Evolutionary conservation across 192 early-diverging fungal species (phyloP).

Genomic region (Phycomyces blakesleeanus): DNA sequence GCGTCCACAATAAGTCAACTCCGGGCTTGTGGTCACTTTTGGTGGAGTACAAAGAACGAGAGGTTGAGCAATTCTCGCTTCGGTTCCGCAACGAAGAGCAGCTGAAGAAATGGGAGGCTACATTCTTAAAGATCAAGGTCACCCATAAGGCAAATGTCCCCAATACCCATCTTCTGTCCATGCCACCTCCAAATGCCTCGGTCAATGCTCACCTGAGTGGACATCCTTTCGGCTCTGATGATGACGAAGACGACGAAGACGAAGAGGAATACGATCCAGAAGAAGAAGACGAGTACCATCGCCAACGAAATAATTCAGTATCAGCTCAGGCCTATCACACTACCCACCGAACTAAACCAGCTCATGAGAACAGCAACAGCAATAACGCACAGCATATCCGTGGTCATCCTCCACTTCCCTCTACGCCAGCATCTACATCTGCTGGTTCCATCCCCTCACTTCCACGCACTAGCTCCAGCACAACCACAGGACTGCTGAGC

Average conservation of each 20-base stretch:
- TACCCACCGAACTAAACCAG: neutral
- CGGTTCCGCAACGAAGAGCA: constrained; percentile 90
- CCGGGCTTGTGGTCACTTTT: constrained; percentile 48
- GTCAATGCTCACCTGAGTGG: constrained; percentile 8
- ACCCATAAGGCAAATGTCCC: constrained; percentile 36
- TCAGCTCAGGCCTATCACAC: neutral
- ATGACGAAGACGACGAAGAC: constrained; percentile 32
- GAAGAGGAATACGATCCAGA: constrained; percentile 43
- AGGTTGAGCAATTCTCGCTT: constrained; percentile 84
- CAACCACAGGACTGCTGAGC: neutral
- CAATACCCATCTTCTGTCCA: constrained; percentile 34
- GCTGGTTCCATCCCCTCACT: constrained; percentile 6
- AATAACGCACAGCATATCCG: too few species aligned
- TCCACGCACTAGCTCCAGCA: constrained; percentile 14
- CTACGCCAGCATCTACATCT: constrained; percentile 9
- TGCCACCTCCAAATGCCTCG: constrained; percentile 24
- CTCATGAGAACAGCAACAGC: neutral
- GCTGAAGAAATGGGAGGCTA: constrained; percentile 81
- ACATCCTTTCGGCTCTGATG: constrained; percentile 14
- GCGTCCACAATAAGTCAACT: constrained; percentile 11
- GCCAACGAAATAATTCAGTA: constrained; percentile 27
- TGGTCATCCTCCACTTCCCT: constrained; percentile 1
- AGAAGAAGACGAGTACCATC: constrained; percentile 35
- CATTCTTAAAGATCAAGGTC: constrained; percentile 60
- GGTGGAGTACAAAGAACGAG: constrained; percentile 84